Conservation (phyloP, 2,329 filamentous ascomycete species). For the Sordariomycetes sp. region DNA sequence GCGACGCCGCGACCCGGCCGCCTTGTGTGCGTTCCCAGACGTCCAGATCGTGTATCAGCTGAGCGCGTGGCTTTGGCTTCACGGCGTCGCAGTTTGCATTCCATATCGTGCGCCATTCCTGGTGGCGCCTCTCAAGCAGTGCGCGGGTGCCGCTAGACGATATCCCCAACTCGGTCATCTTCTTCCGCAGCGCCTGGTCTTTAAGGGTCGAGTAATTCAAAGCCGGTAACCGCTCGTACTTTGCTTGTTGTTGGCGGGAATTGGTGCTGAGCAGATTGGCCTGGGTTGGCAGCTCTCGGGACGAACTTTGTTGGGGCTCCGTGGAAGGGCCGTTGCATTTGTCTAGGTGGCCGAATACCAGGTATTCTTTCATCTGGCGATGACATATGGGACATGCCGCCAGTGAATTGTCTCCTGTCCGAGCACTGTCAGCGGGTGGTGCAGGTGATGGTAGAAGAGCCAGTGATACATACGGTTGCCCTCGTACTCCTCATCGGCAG, state of each 20-base stretch:
- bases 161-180: slow-evolving; percentile 69
- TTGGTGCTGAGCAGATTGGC: slow-evolving; percentile 10
- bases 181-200: slow-evolving; percentile 64
- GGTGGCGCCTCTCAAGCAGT: slow-evolving; percentile 67
- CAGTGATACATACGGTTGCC: background rate
- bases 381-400: slow-evolving; percentile 76
- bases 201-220: slow-evolving; percentile 83
- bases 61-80: slow-evolving; percentile 52
- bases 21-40: slow-evolving; percentile 80
- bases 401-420: slow-evolving; percentile 50
- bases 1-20: slow-evolving; percentile 32
- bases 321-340: slow-evolving; percentile 31
- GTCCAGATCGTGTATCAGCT: slow-evolving; percentile 68
- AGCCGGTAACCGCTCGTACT: slow-evolving; percentile 55
- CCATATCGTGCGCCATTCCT: slow-evolving; percentile 90
- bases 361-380: slow-evolving; percentile 63
- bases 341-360: slow-evolving; percentile 74
- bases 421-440: slow-evolving; percentile 4
- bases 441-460: slow-evolving; percentile 6
- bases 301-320: slow-evolving; percentile 3
- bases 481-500: slow-evolving; percentile 17
- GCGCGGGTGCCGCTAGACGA: slow-evolving; percentile 53
- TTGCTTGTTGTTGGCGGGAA: slow-evolving; percentile 18
- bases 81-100: slow-evolving; percentile 92
- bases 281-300: background rate